Evolutionary conservation across 2,329 filamentous ascomycete species (phyloP).

Genomic region (Pochonia chlamydosporia): DNA sequence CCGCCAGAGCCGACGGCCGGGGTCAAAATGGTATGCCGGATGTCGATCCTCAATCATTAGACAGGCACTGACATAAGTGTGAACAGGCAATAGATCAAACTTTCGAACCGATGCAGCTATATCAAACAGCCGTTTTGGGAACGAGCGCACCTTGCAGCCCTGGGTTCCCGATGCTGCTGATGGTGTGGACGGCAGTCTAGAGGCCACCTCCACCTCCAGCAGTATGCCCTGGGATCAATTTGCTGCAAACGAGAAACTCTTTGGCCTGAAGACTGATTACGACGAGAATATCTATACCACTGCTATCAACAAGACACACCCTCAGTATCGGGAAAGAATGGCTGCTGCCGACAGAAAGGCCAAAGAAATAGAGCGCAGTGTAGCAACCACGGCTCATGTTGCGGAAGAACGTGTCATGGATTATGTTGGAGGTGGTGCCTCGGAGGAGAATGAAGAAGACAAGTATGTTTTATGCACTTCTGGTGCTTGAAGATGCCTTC

Average conservation of each 20-base stretch:
- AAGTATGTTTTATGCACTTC: slow-evolving; percentile 48
- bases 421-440: slow-evolving; percentile 56
- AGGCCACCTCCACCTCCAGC: slow-evolving; percentile 43
- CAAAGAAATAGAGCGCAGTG: slow-evolving; percentile 78
- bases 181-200: slow-evolving; percentile 64
- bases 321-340: slow-evolving; percentile 71
- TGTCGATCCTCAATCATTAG: background rate
- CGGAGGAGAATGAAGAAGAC: slow-evolving; percentile 82
- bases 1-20: slow-evolving; percentile 22
- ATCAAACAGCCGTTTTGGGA: slow-evolving; percentile 62
- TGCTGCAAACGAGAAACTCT: slow-evolving; percentile 78
- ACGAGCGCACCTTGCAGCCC: slow-evolving; percentile 70
- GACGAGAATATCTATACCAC: slow-evolving; percentile 96
- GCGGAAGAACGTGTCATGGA: slow-evolving; percentile 82
- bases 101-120: slow-evolving; percentile 91
- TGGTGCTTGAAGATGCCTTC: background rate
- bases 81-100: slow-evolving; percentile 54
- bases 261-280: slow-evolving; percentile 84
- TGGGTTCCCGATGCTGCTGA: slow-evolving; percentile 68
- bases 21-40: slow-evolving; percentile 29
- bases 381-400: slow-evolving; percentile 71
- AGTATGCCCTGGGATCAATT: slow-evolving; percentile 83
- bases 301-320: slow-evolving; percentile 75
- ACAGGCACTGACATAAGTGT: background rate
- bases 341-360: slow-evolving; percentile 79